Evolutionary conservation across 1,139 yeast species (phyloP).

Genomic region (Debaryomycetaceae sp.): DNA sequence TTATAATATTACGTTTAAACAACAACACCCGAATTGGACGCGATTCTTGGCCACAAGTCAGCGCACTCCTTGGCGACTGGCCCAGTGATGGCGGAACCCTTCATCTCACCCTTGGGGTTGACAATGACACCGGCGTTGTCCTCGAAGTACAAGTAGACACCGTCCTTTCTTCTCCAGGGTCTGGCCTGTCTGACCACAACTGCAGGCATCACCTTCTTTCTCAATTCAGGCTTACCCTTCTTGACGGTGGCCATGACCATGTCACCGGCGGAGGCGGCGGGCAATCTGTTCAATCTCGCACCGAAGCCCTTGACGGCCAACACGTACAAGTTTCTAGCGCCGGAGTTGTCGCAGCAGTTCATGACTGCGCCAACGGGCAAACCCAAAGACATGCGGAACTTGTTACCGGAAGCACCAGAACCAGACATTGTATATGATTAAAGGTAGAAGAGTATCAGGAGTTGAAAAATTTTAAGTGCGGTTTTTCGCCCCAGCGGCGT

Average conservation of each 20-base stretch:
- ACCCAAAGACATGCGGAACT: constrained; percentile 99
- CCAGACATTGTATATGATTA: constrained; percentile 54
- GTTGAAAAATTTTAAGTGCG: constrained; percentile 4
- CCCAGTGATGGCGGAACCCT: constrained; percentile 99
- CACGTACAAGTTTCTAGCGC: constrained; percentile 99
- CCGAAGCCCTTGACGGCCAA: constrained; percentile 99
- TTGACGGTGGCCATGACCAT: constrained; percentile 99
- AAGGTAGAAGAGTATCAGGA: constrained; percentile 1
- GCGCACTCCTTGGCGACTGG: constrained; percentile 99
- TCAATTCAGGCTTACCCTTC: constrained; percentile 99
- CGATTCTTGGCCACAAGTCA: constrained; percentile 99
- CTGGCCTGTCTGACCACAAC: constrained; percentile 98
- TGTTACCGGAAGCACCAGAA: constrained; percentile 99
- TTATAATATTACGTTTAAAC: constrained; percentile 56
- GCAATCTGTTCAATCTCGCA: constrained; percentile 99
- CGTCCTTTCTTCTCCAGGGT: constrained; percentile 99
- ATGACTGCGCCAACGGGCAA: constrained; percentile 99
- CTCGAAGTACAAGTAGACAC: constrained; percentile 99
- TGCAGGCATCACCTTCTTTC: constrained; percentile 99
- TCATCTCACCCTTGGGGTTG: constrained; percentile 99
- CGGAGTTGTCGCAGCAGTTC: constrained; percentile 99
- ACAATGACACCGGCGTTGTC: constrained; percentile 99
- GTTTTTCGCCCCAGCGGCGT: constrained; percentile 3
- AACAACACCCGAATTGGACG: constrained; percentile 99
- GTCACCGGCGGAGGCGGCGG: constrained; percentile 99